Conservation (phyloP, 768 basidiomycete genomes). For the Boletales sp. region DNA sequence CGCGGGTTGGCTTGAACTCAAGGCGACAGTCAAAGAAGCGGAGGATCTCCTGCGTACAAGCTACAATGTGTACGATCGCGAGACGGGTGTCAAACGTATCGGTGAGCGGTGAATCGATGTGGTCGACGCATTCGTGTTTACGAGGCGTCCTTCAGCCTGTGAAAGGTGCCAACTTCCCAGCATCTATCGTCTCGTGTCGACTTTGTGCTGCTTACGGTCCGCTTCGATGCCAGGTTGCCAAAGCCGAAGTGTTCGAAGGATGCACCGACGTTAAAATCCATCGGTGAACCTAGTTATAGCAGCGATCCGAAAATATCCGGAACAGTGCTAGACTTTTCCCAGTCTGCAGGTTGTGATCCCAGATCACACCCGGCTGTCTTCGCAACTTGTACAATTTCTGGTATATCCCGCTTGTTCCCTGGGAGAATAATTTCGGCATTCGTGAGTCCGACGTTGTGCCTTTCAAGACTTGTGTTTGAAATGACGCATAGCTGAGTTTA, state of each 20-base stretch:
- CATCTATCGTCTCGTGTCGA: constrained; percentile 37
- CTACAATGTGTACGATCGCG: constrained; percentile 40
- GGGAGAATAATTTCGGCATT: constrained; percentile 55
- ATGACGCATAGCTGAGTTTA: constrained; percentile 44
- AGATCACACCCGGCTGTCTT: constrained; percentile 59
- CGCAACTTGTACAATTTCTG: constrained; percentile 51
- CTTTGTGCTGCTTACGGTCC: constrained; percentile 42
- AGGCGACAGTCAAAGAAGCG: constrained; percentile 41
- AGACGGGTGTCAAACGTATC: constrained; percentile 36
- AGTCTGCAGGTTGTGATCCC: constrained; percentile 33
- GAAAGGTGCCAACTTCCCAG: constrained; percentile 41
- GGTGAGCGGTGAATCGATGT: constrained; percentile 20
- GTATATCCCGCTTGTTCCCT: constrained; percentile 43
- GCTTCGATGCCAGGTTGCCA: constrained; percentile 35
- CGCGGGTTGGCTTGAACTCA: constrained; percentile 39
- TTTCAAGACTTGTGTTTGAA: constrained; percentile 7
- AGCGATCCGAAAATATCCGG: constrained; percentile 19
- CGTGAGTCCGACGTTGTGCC: constrained; percentile 17
- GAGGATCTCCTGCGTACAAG: constrained; percentile 42
- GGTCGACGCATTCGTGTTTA: not conserved
- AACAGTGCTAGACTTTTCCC: constrained; percentile 8
- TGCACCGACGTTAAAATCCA: not conserved
- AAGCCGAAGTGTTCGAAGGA: too few species aligned
- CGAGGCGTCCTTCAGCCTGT: constrained; percentile 29
- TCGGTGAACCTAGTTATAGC: constrained; percentile 15